A percentile compares a stretch with the other conserved stretches of the same genome.
Conservation (phyloP, 2,329 filamentous ascomycete genomes). For the Corinectria fuckeliana region DNA sequence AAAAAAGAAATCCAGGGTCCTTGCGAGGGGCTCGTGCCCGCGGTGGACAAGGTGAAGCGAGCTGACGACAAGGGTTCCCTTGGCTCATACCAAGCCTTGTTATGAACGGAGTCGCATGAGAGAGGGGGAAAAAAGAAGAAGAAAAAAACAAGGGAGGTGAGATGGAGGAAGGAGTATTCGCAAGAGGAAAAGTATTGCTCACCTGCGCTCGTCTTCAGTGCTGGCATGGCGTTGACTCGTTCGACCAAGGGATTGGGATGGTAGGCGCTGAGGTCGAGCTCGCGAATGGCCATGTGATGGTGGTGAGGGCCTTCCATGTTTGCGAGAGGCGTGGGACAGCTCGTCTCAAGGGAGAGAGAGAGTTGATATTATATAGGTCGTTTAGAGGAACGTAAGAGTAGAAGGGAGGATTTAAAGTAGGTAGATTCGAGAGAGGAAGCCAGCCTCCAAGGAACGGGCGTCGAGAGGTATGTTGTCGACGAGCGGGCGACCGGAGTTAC, state of each 20-base stretch:
- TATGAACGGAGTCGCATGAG: constrained; percentile 10
- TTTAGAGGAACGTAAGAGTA: too few species aligned
- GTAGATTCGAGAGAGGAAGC: constrained; percentile 30
- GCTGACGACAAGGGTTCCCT: constrained; percentile 15
- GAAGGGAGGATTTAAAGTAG: constrained; percentile 6
- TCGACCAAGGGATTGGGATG: constrained; percentile 58
- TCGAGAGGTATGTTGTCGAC: constrained; percentile 10
- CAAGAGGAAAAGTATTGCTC: constrained; percentile 43
- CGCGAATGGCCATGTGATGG: constrained; percentile 50
- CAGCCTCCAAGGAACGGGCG: constrained; percentile 33
- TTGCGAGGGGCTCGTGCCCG: constrained; percentile 12
- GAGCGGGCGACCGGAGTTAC: not conserved
- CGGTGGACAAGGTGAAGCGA: constrained; percentile 9
- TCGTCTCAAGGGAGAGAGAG: constrained; percentile 1
- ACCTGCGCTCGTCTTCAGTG: constrained; percentile 66
- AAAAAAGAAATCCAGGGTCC: not conserved
- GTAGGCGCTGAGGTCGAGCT: constrained; percentile 58
- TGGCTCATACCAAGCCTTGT: not conserved
- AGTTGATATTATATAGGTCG: not conserved
- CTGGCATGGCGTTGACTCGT: constrained; percentile 63
- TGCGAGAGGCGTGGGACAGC: constrained; percentile 22
- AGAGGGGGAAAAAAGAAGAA: not conserved
- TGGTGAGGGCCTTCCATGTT: constrained; percentile 43
- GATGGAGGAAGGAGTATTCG: not conserved
- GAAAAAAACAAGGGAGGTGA: not conserved